A percentile compares a stretch with the other conserved stretches of the same genome.
phyloP scores from a whole-genome alignment of 257 asterid genomes.

The Ocimum tenuiflorum region DNA sequence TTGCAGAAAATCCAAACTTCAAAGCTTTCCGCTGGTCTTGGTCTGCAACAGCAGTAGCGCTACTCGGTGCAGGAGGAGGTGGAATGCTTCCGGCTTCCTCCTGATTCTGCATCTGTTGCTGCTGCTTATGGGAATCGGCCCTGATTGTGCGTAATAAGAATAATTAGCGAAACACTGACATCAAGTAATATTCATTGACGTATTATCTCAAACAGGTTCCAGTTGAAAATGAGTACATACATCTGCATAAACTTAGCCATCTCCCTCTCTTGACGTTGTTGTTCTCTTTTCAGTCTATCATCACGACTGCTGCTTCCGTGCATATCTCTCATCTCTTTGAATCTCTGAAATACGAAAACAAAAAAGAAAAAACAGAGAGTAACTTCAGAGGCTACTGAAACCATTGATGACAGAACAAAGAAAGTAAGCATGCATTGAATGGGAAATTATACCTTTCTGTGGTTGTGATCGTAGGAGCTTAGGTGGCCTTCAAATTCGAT shows the following conservation, averaged over 20 bases:
- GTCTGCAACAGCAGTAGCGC: slow-evolving; percentile 76
- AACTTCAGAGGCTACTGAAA: neutral
- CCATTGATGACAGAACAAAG: slow-evolving; percentile 10
- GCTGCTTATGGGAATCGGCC: slow-evolving; percentile 81
- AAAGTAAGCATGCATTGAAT: slow-evolving; percentile 9
- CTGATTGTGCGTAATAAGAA: slow-evolving; percentile 25
- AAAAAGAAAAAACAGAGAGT: neutral
- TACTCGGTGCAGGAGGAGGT: slow-evolving; percentile 33
- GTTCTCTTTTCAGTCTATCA: slow-evolving; percentile 93
- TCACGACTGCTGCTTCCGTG: slow-evolving; percentile 96
- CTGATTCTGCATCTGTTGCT: slow-evolving; percentile 48
- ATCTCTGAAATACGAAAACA: slow-evolving; percentile 48
- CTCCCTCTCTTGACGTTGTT: slow-evolving; percentile 85
- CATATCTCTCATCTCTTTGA: slow-evolving; percentile 97
- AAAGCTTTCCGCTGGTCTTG: slow-evolving; percentile 85
- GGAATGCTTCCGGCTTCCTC: slow-evolving; percentile 40
- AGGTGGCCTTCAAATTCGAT: slow-evolving; percentile 95
- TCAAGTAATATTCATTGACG: neutral
- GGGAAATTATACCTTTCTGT: slow-evolving; percentile 61
- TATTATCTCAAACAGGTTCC: slow-evolving; percentile 1
- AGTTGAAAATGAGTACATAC: slow-evolving; percentile 28
- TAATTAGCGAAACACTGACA: neutral
- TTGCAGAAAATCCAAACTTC: slow-evolving; percentile 85
- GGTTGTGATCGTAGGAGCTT: slow-evolving; percentile 98
- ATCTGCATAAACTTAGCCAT: slow-evolving; percentile 85